Evolutionary conservation across 1,284 basidiomycete genomes (phyloP).

Genomic region (Cryptococcus sp.): DNA sequence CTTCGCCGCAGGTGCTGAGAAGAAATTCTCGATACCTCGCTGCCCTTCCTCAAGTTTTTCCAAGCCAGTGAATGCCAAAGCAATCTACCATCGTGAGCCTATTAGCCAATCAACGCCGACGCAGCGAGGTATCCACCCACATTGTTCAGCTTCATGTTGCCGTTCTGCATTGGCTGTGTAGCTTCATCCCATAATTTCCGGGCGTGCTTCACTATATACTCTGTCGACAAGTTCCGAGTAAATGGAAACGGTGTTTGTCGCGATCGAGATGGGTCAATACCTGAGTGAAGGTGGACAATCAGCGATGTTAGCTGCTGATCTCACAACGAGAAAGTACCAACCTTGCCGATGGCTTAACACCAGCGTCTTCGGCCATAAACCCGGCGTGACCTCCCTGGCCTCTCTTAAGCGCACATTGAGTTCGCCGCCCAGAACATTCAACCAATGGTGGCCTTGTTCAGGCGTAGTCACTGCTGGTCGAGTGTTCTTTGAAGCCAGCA

Average conservation of each 20-base stretch:
- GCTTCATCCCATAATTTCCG: constrained; percentile 87
- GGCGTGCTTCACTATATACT: constrained; percentile 73
- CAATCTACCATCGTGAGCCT: constrained; percentile 52
- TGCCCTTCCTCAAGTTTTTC: constrained; percentile 79
- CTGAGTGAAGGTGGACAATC: constrained; percentile 52
- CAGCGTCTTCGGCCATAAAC: constrained; percentile 90
- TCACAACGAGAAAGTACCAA: constrained; percentile 36
- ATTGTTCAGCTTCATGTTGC: constrained; percentile 66
- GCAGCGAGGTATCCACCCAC: constrained; percentile 33
- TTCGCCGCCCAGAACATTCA: constrained; percentile 86
- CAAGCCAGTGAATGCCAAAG: constrained; percentile 79
- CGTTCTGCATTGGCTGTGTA: constrained; percentile 58
- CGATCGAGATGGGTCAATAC: constrained; percentile 67
- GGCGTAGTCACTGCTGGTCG: constrained; percentile 71
- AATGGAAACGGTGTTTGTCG: constrained; percentile 85
- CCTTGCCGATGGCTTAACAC: constrained; percentile 74
- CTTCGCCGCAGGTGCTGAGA: constrained; percentile 46
- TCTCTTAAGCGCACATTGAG: constrained; percentile 81
- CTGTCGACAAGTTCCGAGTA: constrained; percentile 68
- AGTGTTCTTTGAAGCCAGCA: constrained; percentile 91
- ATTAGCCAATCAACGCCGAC: background rate
- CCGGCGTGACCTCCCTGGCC: constrained; percentile 69
- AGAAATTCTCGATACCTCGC: constrained; percentile 81
- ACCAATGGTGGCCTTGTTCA: constrained; percentile 82
- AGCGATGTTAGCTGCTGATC: background rate